Conservation (phyloP, 2,329 filamentous ascomycete species). For the Fusarium sambucinum region DNA sequence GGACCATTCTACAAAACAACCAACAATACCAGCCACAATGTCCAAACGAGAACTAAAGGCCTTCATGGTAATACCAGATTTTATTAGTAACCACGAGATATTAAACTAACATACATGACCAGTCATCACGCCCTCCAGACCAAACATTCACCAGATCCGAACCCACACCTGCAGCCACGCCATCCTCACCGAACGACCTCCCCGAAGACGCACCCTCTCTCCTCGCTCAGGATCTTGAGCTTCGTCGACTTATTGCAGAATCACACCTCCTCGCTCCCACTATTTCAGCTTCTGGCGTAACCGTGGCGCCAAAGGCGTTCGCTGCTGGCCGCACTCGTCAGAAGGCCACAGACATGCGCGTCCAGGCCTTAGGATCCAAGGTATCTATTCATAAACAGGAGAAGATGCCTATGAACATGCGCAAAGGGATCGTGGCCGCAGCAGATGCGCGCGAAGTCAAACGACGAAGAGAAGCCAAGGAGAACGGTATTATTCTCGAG, state of each 20-base stretch:
- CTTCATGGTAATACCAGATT: constrained; percentile 72
- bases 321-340: constrained; percentile 78
- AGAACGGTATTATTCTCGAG: constrained; percentile 93
- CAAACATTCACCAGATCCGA: constrained; percentile 43
- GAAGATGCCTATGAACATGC: constrained; percentile 89
- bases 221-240: constrained; percentile 89
- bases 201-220: constrained; percentile 74
- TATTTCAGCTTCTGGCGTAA: constrained; percentile 57
- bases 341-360: constrained; percentile 84
- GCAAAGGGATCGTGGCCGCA: constrained; percentile 84
- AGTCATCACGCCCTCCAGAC: constrained; percentile 64
- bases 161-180: constrained; percentile 39
- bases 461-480: constrained; percentile 81
- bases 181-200: constrained; percentile 51
- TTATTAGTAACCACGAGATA: not conserved
- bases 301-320: constrained; percentile 58
- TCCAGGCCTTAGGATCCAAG: constrained; percentile 85
- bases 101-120: constrained; percentile 15
- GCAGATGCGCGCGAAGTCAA: constrained; percentile 73
- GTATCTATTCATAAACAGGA: constrained; percentile 79
- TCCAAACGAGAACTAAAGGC: constrained; percentile 79
- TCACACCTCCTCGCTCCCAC: constrained; percentile 80
- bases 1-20: constrained; percentile 64
- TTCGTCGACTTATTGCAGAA: constrained; percentile 90
- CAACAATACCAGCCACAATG: constrained; percentile 59